phyloP scores from a whole-genome alignment of 2,329 filamentous ascomycete species.

The Claviceps humidiphila region DNA sequence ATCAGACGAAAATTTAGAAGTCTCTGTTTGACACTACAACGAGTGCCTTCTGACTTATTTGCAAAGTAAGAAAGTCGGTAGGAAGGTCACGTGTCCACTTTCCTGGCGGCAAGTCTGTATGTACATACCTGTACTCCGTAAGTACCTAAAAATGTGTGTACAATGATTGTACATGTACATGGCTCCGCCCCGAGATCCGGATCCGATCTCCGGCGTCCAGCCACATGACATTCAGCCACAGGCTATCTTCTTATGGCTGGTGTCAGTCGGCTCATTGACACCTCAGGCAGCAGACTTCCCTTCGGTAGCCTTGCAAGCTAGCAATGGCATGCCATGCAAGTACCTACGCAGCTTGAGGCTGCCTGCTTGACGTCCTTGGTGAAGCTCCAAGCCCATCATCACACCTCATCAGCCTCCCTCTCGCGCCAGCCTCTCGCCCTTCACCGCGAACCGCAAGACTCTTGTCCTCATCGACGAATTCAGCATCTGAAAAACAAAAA shows the following conservation, averaged over 20 bases:
- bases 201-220: background rate
- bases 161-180: background rate
- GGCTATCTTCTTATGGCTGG: background rate
- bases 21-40: no score
- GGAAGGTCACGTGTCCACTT: no score
- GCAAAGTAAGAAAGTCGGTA: no score
- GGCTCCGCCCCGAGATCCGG: background rate
- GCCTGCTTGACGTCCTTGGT: slow-evolving; percentile 5
- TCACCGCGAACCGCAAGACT: background rate
- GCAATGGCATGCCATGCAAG: background rate
- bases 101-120: no score
- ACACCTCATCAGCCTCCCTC: background rate
- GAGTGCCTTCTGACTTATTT: no score
- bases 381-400: slow-evolving; percentile 17
- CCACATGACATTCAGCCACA: background rate
- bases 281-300: background rate
- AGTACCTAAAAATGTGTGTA: no score
- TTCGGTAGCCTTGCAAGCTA: background rate
- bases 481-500: background rate
- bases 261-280: background rate
- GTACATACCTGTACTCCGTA: no score
- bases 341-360: slow-evolving; percentile 3
- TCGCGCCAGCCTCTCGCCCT: background rate
- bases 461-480: background rate
- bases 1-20: no score